phyloP scores from a whole-genome alignment of 208 protist species.

The Endotrypanum monterogeii region DNA sequence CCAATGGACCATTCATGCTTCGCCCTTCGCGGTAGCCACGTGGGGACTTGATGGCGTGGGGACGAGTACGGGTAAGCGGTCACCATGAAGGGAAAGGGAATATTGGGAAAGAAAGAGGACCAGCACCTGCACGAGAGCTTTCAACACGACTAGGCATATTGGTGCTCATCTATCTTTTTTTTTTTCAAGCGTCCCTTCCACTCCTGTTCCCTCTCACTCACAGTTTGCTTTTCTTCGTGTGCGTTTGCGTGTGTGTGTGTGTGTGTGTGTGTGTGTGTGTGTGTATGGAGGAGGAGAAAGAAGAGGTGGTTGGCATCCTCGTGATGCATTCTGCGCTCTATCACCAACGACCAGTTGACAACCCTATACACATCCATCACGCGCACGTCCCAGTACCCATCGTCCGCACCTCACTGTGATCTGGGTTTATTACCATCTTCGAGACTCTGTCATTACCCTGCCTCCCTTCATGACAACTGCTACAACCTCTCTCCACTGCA shows the following conservation, averaged over 20 bases:
- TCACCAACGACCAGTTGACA: background rate
- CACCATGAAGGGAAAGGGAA: background rate
- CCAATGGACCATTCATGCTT: slow-evolving; percentile 22
- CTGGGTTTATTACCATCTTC: slow-evolving; percentile 1
- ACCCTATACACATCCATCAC: background rate
- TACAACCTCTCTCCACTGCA: background rate
- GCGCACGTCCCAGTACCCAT: background rate
- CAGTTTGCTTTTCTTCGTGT: background rate
- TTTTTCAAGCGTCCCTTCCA: background rate
- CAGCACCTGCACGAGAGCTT: background rate
- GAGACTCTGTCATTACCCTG: no score
- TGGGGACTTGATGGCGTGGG: slow-evolving; percentile 2
- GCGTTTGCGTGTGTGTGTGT: background rate
- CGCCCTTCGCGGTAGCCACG: slow-evolving; percentile 9
- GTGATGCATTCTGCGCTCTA: background rate
- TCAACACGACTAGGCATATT: background rate
- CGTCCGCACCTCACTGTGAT: background rate
- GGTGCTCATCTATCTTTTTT: background rate
- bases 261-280: background rate
- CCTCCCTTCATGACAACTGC: background rate
- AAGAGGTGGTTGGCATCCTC: background rate
- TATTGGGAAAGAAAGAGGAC: background rate
- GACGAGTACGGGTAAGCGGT: background rate
- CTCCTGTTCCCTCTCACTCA: background rate
- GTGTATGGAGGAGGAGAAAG: background rate